Evolutionary conservation across 768 basidiomycete species (phyloP), one percentile per base, ranked within the genome.

Genomic region (Fistulinella prunicolor): DNA sequence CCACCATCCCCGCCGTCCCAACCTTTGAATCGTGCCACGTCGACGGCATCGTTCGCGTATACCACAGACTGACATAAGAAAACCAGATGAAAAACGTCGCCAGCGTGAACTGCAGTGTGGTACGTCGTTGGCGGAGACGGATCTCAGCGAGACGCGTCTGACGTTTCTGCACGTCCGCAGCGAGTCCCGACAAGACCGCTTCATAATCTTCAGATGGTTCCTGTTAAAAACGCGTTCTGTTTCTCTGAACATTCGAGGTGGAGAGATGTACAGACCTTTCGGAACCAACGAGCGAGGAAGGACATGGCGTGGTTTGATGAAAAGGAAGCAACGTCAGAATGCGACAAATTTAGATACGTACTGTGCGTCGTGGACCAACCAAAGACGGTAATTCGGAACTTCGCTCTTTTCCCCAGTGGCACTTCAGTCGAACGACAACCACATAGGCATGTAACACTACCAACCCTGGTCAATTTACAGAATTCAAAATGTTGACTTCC

Each of bases 121-220:
- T 76, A 9, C 91, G 76, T 24, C 89, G 80, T 67, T 95, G 90
- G 35, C 92, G 81, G 46, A 89, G 69, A n/a, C 89, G 82, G 54
- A 95, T 87, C 62, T 91, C 91, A 1, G 85, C 81, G 14, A 94
- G 79, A 49, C 79, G 77, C 35, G 79, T 74, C 67, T 89, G 85
- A 13, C 86, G 81, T 51, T 85, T 82, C 60, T 82, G 78, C 47
- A 94, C 85, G 60, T 86, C 80, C 20, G 70, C 65, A 9, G 83
- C 82, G 44, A 94, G 75, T 38, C 71, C 66, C 20, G 84, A 77
- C 23, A 94, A 79, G 48, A 89, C 69, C 19, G 82, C 76, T 60
- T 90, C 89, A 62, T 86, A 90, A 71, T 94, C 85, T 56, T 89
- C 86, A 16, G 62, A 44, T 0, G 48, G 29, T 23, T 41, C 44